These are phyloP conservation scores for Citrus inodora DNA, from an alignment of 345 rosid genomes.

Conservation along the genomic window DNA sequence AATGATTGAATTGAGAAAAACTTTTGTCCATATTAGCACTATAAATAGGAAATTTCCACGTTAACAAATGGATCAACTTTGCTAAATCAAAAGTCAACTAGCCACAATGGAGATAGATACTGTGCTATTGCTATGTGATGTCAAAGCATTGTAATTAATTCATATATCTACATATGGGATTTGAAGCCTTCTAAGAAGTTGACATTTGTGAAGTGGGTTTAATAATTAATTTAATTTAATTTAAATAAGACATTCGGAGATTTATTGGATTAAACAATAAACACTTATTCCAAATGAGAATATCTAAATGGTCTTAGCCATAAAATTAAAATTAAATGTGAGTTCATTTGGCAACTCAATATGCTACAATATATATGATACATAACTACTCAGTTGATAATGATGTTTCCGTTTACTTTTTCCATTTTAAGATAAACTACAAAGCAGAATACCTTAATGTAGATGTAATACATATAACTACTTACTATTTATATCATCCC, in stretches of 20 bases:
- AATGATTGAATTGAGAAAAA: constrained; percentile 14
- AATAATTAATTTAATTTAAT: neutral
- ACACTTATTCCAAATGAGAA: neutral
- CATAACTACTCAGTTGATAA: neutral
- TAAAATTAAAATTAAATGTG: neutral
- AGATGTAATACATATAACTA: neutral
- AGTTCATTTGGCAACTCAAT: neutral
- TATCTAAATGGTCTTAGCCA: neutral
- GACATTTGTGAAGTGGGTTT: neutral
- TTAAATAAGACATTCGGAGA: neutral
- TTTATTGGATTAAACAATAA: neutral
- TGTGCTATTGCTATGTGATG: constrained; percentile 18
- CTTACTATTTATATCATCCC: neutral
- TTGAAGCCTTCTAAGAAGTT: neutral
- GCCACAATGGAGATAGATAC: neutral
- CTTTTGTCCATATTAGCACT: constrained; percentile 11
- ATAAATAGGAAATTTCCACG: constrained; percentile 25
- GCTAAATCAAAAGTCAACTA: constrained; percentile 16
- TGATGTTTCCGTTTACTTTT: neutral
- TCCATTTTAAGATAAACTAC: neutral
- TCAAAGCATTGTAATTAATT: constrained; percentile 2
- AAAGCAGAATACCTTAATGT: neutral
- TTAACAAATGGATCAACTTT: constrained; percentile 8
- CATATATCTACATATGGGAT: neutral
- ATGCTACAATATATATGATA: neutral